Evolutionary conservation across 2,329 filamentous ascomycete genomes (phyloP), one percentile per base, ranked within the genome.

Genomic region (Tricladium varicosporioides): DNA sequence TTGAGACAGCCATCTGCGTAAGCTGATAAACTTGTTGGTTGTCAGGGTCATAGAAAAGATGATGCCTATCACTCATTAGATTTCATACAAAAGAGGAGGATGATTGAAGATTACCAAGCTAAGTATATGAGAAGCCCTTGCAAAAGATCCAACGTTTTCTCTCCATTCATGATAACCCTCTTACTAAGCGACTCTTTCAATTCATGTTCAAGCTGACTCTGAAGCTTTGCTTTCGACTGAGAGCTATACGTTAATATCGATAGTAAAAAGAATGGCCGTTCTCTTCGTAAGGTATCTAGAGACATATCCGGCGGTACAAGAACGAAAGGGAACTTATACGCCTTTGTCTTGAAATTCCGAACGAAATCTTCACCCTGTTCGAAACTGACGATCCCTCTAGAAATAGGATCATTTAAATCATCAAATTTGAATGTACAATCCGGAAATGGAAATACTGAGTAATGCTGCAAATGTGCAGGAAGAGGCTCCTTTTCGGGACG

Each of bases 91-190:
- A 45, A 54, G 15, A 2, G 40, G 16, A n/a, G 5, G 19, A n/a
- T 19, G 7, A 13, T 19, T 32, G 32, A 48, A n/a, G 56, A 73
- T 62, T 69, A 85, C 83, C 83, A 86, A 15, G 77, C 73, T 50
- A 80, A 77, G 59, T 85, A 85, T 5, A 85, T 75, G 22, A 85
- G 69, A 16, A 85, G 68, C 2, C 82, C 82, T 60, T 83, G 79
- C 1, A 86, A 66, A 14, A 85, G 62, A 61, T 86, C 81, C 18
- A 85, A 57, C 11, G 75, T 82, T 55, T 80, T 76, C 71, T 86
- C 82, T 0, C 82, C 81, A 2, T 78, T 76, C 0, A 82, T 75
- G 0, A 86, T 79, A 43, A 82, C 79, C 66, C 81, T 84, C 46
- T 81, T 71, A 1, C 76, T 80, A n/a, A 84, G 63, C 0, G 82